Evolutionary conservation across 495 filamentous ascomycete genomes (phyloP).

Genomic region (Penicillium chermesinum): DNA sequence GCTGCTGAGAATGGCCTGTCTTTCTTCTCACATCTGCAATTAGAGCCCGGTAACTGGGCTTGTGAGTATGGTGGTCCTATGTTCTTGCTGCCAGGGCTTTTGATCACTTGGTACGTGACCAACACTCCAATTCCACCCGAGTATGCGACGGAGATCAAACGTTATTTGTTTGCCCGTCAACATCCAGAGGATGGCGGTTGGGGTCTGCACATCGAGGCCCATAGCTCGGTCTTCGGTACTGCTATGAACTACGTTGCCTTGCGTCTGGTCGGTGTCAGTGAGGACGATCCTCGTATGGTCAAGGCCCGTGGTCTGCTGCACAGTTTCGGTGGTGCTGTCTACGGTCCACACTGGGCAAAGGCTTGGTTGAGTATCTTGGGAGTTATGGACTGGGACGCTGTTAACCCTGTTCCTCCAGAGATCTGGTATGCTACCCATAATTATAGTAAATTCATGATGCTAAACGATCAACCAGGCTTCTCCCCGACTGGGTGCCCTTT

Average conservation of each 20-base stretch:
- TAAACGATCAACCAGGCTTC: conserved; percentile 46
- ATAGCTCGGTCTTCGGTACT: conserved; percentile 88
- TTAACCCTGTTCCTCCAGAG: conserved; percentile 91
- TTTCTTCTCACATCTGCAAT: conserved; percentile 87
- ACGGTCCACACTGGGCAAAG: conserved; percentile 91
- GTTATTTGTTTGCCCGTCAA: conserved; percentile 86
- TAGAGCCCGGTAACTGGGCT: conserved; percentile 86
- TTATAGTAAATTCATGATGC: background rate
- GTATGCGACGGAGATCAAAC: conserved; percentile 81
- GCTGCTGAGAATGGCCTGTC: conserved; percentile 75
- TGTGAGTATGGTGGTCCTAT: conserved; percentile 92
- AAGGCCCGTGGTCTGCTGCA: conserved; percentile 82
- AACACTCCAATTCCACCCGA: conserved; percentile 79
- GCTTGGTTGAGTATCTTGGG: conserved; percentile 84
- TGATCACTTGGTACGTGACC: conserved; percentile 88
- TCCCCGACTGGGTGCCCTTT: conserved; percentile 93
- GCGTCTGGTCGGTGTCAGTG: conserved; percentile 79
- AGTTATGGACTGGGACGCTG: conserved; percentile 81
- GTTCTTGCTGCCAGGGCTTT: conserved; percentile 81
- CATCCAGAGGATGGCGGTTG: conserved; percentile 88
- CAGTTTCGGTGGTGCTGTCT: conserved; percentile 77
- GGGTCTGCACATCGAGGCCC: conserved; percentile 95
- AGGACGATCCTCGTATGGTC: conserved; percentile 79
- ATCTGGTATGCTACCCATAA: conserved; percentile 57
- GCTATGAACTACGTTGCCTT: conserved; percentile 83